Conservation (phyloP, 345 rosid species). For the Noccaea bulbosa region DNA sequence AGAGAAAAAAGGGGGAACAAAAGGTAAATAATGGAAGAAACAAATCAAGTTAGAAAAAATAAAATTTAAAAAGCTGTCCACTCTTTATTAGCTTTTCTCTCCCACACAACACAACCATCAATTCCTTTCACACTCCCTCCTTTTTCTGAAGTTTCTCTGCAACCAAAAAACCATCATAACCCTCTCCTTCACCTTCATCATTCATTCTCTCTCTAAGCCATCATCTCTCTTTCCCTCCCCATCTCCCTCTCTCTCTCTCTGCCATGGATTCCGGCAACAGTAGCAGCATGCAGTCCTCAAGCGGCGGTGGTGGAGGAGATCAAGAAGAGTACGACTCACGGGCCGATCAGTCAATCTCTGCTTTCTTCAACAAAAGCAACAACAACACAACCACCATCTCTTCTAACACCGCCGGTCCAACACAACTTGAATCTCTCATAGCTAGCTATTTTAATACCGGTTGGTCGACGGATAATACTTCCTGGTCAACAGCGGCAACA, state of each 20-base stretch:
- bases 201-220: constrained; percentile 16
- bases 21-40: constrained; percentile 35
- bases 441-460: constrained; percentile 61
- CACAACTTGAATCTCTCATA: constrained; percentile 48
- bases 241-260: constrained; percentile 14
- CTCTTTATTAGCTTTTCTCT: constrained; percentile 42
- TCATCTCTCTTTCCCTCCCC: background rate
- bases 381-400: constrained; percentile 35
- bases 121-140: constrained; percentile 46
- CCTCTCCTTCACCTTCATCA: background rate
- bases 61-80: constrained; percentile 22
- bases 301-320: constrained; percentile 47
- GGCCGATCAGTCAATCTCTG: constrained; percentile 45
- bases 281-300: constrained; percentile 50
- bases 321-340: constrained; percentile 50
- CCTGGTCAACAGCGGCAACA: constrained; percentile 47
- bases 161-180: constrained; percentile 30
- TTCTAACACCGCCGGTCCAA: constrained; percentile 29
- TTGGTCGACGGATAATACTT: constrained; percentile 54
- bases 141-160: constrained; percentile 31
- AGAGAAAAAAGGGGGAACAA: constrained; percentile 26
- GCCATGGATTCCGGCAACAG: constrained; percentile 47
- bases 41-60: background rate
- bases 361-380: constrained; percentile 40
- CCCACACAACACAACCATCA: constrained; percentile 42